phyloP scores from a whole-genome alignment of 2,329 filamentous ascomycete species.

The Fusarium ramigenum region DNA sequence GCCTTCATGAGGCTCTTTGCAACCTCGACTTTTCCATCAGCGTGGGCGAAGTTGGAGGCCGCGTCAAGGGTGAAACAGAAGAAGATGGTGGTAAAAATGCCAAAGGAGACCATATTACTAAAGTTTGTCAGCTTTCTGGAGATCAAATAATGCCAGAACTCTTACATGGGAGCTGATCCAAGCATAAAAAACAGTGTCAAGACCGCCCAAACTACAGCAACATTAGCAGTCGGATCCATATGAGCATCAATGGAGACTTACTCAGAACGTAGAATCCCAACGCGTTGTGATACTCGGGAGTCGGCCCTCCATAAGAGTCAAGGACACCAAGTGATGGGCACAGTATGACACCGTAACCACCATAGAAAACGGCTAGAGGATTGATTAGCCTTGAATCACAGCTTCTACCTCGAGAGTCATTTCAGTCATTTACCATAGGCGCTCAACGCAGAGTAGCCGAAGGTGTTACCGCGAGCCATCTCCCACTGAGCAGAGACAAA shows the following conservation, averaged over 20 bases:
- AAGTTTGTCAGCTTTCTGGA: neutral
- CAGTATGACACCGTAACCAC: conserved; percentile 41
- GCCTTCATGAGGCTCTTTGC: conserved; percentile 28
- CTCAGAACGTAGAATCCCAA: conserved; percentile 43
- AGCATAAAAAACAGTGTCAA: conserved; percentile 43
- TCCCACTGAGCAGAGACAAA: conserved; percentile 45
- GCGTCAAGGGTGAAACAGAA: conserved; percentile 42
- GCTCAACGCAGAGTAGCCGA: conserved; percentile 42
- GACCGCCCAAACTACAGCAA: conserved; percentile 39
- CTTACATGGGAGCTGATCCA: conserved; percentile 37
- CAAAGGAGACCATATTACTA: conserved; percentile 42
- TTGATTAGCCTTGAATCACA: rapidly evolving
- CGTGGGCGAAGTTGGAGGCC: conserved; percentile 34
- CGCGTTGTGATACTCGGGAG: conserved; percentile 43
- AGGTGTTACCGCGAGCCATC: conserved; percentile 42
- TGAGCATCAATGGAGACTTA: neutral
- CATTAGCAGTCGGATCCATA: neutral
- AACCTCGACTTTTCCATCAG: conserved; percentile 35
- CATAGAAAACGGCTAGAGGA: conserved; percentile 40
- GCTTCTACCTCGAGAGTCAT: rapidly evolving
- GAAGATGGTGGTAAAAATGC: conserved; percentile 38
- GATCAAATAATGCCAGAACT: rapidly evolving
- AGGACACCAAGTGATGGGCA: conserved; percentile 38
- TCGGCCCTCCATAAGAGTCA: conserved; percentile 41
- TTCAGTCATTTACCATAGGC: conserved; percentile 35